These are phyloP conservation scores for Gelatoporia subvermispora DNA, from an alignment of 768 basidiomycete genomes.

Conservation along the genomic window DNA sequence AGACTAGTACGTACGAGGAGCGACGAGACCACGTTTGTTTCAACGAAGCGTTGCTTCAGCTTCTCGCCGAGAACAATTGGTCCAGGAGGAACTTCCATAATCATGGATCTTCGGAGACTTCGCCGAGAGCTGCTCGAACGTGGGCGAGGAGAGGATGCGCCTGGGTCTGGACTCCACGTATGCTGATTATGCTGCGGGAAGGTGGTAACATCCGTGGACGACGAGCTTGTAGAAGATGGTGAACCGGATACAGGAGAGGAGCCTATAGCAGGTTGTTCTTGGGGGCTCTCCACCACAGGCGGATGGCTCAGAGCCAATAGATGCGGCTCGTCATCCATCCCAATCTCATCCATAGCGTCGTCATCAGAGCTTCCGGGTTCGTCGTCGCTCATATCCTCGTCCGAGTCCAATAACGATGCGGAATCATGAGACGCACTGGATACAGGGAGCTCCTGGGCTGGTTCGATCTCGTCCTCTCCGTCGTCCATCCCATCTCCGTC, in stretches of 20 bases:
- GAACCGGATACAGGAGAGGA: neutral
- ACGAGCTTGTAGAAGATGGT: conserved; percentile 15
- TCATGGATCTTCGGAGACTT: conserved; percentile 45
- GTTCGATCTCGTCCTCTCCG: conserved; percentile 57
- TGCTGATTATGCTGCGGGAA: conserved; percentile 16
- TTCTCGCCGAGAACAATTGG: conserved; percentile 65
- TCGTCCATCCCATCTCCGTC: conserved; percentile 55
- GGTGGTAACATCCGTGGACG: conserved; percentile 15
- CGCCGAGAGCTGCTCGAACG: conserved; percentile 48
- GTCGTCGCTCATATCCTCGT: conserved; percentile 73
- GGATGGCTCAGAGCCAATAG: conserved; percentile 4
- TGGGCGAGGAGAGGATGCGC: conserved; percentile 24
- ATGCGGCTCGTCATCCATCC: conserved; percentile 60
- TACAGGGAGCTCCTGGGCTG: conserved; percentile 65
- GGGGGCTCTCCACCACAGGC: conserved; percentile 9
- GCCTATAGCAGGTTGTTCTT: conserved; percentile 11
- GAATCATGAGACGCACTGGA: conserved; percentile 47
- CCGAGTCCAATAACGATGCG: conserved; percentile 54
- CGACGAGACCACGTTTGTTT: conserved; percentile 66
- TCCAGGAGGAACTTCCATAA: conserved; percentile 26
- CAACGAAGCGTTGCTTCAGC: conserved; percentile 74
- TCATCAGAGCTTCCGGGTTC: conserved; percentile 75
- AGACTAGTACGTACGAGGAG: conserved; percentile 61
- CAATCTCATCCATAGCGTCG: conserved; percentile 79
- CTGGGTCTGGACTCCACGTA: conserved; percentile 22